These are phyloP conservation scores for Colletotrichum plurivorum DNA, from an alignment of 2,329 filamentous ascomycete species.

Conservation along the genomic window DNA sequence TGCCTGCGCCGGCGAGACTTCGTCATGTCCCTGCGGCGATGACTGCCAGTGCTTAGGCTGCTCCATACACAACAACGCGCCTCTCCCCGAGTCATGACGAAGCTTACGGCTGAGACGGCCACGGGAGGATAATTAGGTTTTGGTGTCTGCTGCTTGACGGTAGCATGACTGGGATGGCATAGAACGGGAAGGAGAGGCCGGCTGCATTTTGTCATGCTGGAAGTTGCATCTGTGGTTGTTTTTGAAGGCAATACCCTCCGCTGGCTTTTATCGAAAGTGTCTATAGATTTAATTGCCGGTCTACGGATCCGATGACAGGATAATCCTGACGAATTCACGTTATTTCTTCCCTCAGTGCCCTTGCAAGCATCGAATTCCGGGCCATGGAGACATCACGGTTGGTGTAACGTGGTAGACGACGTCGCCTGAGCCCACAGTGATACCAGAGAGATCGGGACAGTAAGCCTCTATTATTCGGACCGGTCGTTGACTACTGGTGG, in stretches of 20 bases:
- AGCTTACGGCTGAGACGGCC: neutral
- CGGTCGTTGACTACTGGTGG: slow-evolving; percentile 9
- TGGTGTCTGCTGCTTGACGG: slow-evolving; percentile 5
- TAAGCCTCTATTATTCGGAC: neutral
- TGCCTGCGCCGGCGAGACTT: slow-evolving; percentile 63
- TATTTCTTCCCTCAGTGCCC: neutral
- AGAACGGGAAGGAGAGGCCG: slow-evolving; percentile 12
- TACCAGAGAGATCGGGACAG: neutral
- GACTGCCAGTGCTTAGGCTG: slow-evolving; percentile 72
- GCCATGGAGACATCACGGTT: neutral
- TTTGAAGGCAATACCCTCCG: slow-evolving; percentile 34
- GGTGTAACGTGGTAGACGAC: neutral
- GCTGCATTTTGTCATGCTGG: slow-evolving; percentile 13
- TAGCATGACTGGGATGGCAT: slow-evolving; percentile 10
- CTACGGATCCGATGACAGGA: neutral
- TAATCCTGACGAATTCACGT: neutral
- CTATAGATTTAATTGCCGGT: slow-evolving; percentile 14
- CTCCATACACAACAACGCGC: slow-evolving; percentile 61
- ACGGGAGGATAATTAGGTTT: neutral
- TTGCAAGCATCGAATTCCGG: neutral
- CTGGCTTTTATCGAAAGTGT: slow-evolving; percentile 16
- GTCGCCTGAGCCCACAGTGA: neutral
- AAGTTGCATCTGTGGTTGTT: slow-evolving; percentile 27
- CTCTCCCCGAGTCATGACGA: slow-evolving; percentile 22
- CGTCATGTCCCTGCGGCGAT: slow-evolving; percentile 70